Conservation (phyloP, 805 yeast genomes). For the Yarrowia sp. region DNA sequence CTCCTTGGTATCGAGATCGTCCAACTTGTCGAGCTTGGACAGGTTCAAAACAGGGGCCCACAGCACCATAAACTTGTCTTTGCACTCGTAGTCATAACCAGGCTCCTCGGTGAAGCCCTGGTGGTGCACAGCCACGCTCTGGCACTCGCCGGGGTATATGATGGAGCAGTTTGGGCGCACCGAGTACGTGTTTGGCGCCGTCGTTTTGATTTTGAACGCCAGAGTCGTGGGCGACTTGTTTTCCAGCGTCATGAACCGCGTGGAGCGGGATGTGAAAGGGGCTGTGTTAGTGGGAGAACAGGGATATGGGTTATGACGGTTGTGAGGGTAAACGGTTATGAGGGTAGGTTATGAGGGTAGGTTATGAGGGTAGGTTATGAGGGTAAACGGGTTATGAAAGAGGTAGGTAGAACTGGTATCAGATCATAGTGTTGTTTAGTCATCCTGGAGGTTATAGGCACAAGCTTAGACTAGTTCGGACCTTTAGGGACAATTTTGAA, state of each 20-base stretch:
- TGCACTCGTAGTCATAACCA: slow-evolving; percentile 67
- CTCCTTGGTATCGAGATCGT: background rate
- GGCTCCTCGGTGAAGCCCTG: slow-evolving; percentile 81
- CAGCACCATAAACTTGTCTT: slow-evolving; percentile 88
- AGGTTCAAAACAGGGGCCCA: slow-evolving; percentile 22
- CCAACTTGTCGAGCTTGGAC: slow-evolving; percentile 9
- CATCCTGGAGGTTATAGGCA: too few species aligned
- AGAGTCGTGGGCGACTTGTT: slow-evolving; percentile 39
- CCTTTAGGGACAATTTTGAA: too few species aligned
- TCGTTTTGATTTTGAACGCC: slow-evolving; percentile 95
- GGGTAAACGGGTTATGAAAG: too few species aligned
- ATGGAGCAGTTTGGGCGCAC: slow-evolving; percentile 93
- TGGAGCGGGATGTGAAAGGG: slow-evolving; percentile 22
- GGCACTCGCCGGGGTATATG: slow-evolving; percentile 67
- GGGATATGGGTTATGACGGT: too few species aligned
- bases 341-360: too few species aligned
- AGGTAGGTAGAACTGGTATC: too few species aligned
- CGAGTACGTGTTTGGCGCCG: slow-evolving; percentile 92
- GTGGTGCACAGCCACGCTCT: slow-evolving; percentile 73
- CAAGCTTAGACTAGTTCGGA: too few species aligned
- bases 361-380: too few species aligned
- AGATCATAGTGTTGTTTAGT: too few species aligned
- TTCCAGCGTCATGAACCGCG: slow-evolving; percentile 24
- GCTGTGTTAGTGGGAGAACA: slow-evolving; percentile 8
- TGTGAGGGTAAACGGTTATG: too few species aligned